Evolutionary conservation across 116 monocot species (phyloP).

Genomic region (Phalaenopsis hybrid): DNA sequence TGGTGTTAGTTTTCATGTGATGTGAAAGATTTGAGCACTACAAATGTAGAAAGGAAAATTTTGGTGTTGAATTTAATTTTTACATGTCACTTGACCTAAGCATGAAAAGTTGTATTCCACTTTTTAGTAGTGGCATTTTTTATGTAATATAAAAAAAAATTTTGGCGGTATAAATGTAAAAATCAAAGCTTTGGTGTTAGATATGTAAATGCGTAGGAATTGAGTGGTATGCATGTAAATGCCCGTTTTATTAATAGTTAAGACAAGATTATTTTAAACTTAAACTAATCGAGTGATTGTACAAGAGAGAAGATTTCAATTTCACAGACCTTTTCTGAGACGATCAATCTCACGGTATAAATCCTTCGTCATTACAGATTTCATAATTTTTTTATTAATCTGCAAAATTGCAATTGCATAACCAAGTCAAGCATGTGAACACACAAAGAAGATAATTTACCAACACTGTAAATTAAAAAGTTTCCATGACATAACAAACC

Average conservation of each 20-base stretch:
- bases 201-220: no score
- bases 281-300: background rate
- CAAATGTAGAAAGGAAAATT: no score
- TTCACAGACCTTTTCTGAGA: constrained; percentile 62
- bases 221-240: no score
- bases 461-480: background rate
- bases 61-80: no score
- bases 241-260: no score
- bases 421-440: background rate
- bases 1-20: no score
- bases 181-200: constrained; percentile 18
- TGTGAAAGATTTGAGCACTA: no score
- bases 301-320: background rate
- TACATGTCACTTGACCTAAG: no score
- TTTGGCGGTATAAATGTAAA: constrained; percentile 51
- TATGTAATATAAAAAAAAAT: no score
- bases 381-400: constrained; percentile 67
- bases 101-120: no score
- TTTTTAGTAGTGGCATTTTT: no score
- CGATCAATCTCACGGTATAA: constrained; percentile 26
- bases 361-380: constrained; percentile 57
- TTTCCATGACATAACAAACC: constrained; percentile 27
- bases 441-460: background rate
- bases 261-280: no score
- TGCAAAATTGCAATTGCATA: constrained; percentile 15